A percentile compares a stretch with the other conserved stretches of the same genome.
Evolutionary conservation across 1,139 yeast species (phyloP).

Genomic region (Suhomyces panamericanus): DNA sequence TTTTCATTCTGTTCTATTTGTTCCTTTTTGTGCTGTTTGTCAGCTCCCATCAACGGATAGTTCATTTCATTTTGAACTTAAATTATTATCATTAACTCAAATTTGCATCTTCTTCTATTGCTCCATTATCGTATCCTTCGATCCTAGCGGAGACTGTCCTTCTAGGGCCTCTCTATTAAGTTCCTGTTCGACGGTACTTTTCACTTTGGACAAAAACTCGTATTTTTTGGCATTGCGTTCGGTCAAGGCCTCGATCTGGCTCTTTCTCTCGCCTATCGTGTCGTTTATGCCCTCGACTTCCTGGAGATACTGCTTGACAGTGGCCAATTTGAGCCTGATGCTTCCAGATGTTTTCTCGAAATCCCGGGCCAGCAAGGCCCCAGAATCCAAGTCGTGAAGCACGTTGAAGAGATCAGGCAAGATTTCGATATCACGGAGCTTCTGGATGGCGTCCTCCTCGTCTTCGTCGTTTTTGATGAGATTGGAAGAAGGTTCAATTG

Average conservation of each 20-base stretch:
- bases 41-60: too few relatives aligned
- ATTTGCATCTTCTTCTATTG: too few relatives aligned
- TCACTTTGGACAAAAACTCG: conserved; percentile 25
- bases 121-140: too few relatives aligned
- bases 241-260: conserved; percentile 28
- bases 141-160: too few relatives aligned
- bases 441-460: conserved; percentile 26
- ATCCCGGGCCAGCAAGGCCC: conserved; percentile 42
- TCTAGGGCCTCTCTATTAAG: background rate
- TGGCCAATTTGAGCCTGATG: conserved; percentile 38
- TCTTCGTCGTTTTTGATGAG: conserved; percentile 5
- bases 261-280: conserved; percentile 30
- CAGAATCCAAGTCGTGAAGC: conserved; percentile 38
- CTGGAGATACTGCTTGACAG: conserved; percentile 32
- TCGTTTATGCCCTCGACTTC: conserved; percentile 45
- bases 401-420: conserved; percentile 42
- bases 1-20: too few relatives aligned
- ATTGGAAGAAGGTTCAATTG: background rate
- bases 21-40: too few relatives aligned
- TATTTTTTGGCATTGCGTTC: conserved; percentile 28
- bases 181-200: conserved; percentile 16
- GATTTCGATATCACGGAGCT: conserved; percentile 33
- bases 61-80: too few relatives aligned
- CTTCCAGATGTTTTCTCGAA: conserved; percentile 48
- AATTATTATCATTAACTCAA: too few relatives aligned